Percentiles rank a stretch among this genome's conserved stretches.
Evolutionary conservation across 2,329 filamentous ascomycete genomes (phyloP).

Genomic region (Aspergillus quadricinctus): DNA sequence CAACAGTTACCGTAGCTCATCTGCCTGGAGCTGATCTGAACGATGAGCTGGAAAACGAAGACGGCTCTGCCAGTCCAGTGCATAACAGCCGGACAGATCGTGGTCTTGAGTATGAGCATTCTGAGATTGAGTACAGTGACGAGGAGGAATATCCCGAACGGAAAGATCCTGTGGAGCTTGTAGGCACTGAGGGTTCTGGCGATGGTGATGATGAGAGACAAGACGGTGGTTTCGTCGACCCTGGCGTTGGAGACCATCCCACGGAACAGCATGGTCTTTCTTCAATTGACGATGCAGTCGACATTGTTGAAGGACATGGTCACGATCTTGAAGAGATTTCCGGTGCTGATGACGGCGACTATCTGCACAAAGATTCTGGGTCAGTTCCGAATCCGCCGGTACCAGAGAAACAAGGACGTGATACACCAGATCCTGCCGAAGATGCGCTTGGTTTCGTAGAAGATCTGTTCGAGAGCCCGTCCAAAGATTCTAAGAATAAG

Average conservation of each 20-base stretch:
- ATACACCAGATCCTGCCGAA: constrained; percentile 19
- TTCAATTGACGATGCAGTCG: constrained; percentile 10
- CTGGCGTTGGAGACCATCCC: constrained; percentile 9
- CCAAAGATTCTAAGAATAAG: constrained; percentile 9
- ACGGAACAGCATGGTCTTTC: constrained; percentile 8
- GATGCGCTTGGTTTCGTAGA: constrained; percentile 31
- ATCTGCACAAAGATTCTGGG: constrained; percentile 16
- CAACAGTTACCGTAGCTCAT: constrained; percentile 24
- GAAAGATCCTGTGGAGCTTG: constrained; percentile 7
- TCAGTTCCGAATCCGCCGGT: constrained; percentile 13
- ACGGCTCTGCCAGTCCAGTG: constrained; percentile 7
- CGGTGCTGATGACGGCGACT: constrained; percentile 8
- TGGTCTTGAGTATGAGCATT: constrained; percentile 31
- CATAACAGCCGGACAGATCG: constrained; percentile 9
- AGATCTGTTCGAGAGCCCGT: constrained; percentile 27
- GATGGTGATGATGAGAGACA: constrained; percentile 6
- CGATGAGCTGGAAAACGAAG: constrained; percentile 15
- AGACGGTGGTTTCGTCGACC: constrained; percentile 8
- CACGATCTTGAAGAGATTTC: constrained; percentile 9
- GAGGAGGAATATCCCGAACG: constrained; percentile 16
- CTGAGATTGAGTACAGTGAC: constrained; percentile 19
- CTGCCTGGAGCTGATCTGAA: constrained; percentile 10
- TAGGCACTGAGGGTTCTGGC: constrained; percentile 9
- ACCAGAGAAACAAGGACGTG: constrained; percentile 9
- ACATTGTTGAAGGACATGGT: constrained; percentile 10